Base-by-base conservation (phyloP, 805 yeast species). In the Saccharomycopsis capsularis region DNA sequence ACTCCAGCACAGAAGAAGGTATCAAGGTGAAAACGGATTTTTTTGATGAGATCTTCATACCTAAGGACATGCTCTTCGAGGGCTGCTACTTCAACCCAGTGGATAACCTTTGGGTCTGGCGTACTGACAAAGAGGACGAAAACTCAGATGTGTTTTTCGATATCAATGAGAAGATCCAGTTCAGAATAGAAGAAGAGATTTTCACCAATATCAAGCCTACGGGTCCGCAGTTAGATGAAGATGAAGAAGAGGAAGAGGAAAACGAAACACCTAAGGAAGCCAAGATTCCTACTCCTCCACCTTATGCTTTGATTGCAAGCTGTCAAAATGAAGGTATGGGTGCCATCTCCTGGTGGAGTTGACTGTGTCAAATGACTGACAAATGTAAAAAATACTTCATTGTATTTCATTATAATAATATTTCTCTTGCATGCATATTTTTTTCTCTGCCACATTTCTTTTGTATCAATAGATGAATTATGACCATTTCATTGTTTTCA, bases 271-370 rank as follows among this genome's bases (percentile, higher is more conserved):
- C 57, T 18, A 55, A 57, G 19, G 57, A 55, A 30, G 76, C 71
- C 53, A 67, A 64, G 9, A 57, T 64, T 9, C 57, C 61, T 21
- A 66, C 66, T 24, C 73, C 73, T 47, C 93, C 96, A 9, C 88
- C 96, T 15, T 90, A 88, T 67, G 86, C 88, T 7, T 67, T 91
- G 24, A 65, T 86, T 25, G 98, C 91, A 16, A 85, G 95, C 55
- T 89, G 97, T 63, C 96, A 89, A 63, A 80, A 88, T 2, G 96
- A 89, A 60, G 99, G 99, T 40, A 87, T 89, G 95, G 99, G 99
- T 3, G 79, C 95, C 57, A 81, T 87, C 37, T 78, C 90, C 48
- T 93, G 99, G 99, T 91, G 99, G 99, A n/a, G n/a, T n/a, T n/a
- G n/a, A n/a, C n/a, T n/a, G n/a, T n/a, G n/a, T n/a, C n/a, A n/a